Base-by-base conservation (phyloP, 2,329 filamentous ascomycete genomes). In the Calonectria fujianensis region DNA sequence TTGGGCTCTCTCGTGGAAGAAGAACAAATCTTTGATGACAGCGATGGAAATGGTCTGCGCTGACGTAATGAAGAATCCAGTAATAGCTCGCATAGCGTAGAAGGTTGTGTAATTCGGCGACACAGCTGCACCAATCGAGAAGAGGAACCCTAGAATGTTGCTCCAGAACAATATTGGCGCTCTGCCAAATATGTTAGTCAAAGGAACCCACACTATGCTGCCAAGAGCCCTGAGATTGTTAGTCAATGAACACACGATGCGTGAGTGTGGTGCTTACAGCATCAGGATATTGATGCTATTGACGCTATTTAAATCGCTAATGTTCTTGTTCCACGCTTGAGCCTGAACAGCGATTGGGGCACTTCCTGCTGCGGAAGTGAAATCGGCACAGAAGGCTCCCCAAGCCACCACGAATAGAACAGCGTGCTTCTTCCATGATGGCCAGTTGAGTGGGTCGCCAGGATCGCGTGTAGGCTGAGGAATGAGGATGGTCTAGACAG, bases 1-100 rank as follows among this genome's bases (percentile, higher is more conserved):
- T 29, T 87, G 82, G 0, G 88, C 87, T 45, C 89, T 84, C 75
- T 91, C 87, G 77, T 92, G 90, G 82, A 91, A 90, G 84, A 90
- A 92, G 84, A 91, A 92, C 72, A 91, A 86, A 80, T 92, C 90
- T 69, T 90, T 88, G 79, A 91, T 88, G 78, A 88, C 88, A 77
- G 89, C 88, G 67, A 91, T 83, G 13, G 88, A 88, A 20, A 85
- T 85, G 6, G 84, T 85, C 73, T 88, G 87, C 10, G 82, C 80
- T 10, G 86, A 86, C 6, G 87, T 88, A 41, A 85, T 85, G 80
- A 89, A 89, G 75, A 89, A 86, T 27, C 88, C 86, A 2, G 50
- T 66, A 3, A 78, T 37, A 2, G 76, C 76, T 57, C 77, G 66
- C 37, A 74, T 67, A 11, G 54, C 77, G 16, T 63, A 64, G 59